A percentile compares a stretch with the other conserved stretches of the same genome.
phyloP scores from a whole-genome alignment of 345 rosid species.

The Cochlearia excelsa region DNA sequence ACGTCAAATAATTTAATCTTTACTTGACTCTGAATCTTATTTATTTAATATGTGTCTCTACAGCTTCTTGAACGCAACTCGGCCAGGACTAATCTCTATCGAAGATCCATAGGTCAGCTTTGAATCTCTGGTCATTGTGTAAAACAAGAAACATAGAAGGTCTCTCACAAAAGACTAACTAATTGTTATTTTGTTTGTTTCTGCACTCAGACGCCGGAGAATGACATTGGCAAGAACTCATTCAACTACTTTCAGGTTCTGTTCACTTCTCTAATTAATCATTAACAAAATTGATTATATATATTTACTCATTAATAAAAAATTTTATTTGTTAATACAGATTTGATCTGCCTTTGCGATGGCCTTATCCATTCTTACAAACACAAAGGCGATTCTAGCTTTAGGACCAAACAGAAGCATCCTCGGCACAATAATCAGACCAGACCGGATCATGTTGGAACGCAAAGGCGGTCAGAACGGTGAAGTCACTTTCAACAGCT shows the following conservation, averaged over 20 bases:
- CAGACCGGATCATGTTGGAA: slow-evolving; percentile 61
- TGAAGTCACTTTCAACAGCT: slow-evolving; percentile 58
- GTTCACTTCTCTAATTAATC: slow-evolving; percentile 5
- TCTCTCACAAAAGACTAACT: slow-evolving; percentile 4
- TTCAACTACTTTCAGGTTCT: slow-evolving; percentile 91
- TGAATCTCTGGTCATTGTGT: slow-evolving; percentile 12
- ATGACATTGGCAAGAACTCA: slow-evolving; percentile 88
- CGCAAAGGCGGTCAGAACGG: slow-evolving; percentile 79
- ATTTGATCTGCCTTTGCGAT: slow-evolving; percentile 85
- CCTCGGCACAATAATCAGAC: slow-evolving; percentile 87
- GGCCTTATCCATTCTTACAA: slow-evolving; percentile 74
- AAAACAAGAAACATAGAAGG: background rate
- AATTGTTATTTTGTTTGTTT: slow-evolving; percentile 7
- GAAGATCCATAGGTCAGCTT: slow-evolving; percentile 86
- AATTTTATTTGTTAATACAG: slow-evolving; percentile 38
- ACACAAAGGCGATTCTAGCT: slow-evolving; percentile 50
- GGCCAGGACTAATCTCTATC: slow-evolving; percentile 78
- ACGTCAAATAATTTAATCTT: slow-evolving; percentile 1
- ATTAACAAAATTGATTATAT: background rate
- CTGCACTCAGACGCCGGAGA: slow-evolving; percentile 63
- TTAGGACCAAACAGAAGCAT: slow-evolving; percentile 78
- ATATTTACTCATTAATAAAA: background rate
- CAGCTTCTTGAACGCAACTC: slow-evolving; percentile 56
- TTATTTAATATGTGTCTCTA: background rate
- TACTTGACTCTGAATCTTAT: background rate